Conservation (phyloP, 257 asterid genomes). For the Ocimum tenuiflorum region DNA sequence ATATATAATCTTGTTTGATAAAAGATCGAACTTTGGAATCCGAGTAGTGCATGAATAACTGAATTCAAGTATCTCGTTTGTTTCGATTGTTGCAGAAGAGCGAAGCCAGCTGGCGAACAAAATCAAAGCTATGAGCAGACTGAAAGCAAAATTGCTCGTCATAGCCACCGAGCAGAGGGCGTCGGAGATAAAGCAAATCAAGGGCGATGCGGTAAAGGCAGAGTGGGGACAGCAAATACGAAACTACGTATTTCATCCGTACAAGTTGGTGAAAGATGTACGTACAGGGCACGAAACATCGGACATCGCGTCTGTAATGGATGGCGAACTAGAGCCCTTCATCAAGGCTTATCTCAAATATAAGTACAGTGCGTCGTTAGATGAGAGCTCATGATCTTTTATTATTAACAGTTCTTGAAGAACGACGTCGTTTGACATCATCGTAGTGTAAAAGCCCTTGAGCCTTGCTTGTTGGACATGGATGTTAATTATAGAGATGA, state of each 20-base stretch:
- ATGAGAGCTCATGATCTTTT: too few species aligned
- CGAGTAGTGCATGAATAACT: too few species aligned
- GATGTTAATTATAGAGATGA: too few species aligned
- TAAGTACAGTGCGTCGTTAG: conserved; percentile 56
- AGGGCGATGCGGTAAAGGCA: conserved; percentile 86
- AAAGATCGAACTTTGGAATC: too few species aligned
- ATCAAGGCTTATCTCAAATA: conserved; percentile 75
- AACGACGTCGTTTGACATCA: too few species aligned
- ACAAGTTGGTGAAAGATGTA: conserved; percentile 88
- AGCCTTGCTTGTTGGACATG: too few species aligned
- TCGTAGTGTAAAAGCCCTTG: too few species aligned
- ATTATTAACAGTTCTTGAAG: too few species aligned
- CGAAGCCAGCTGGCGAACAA: conserved; percentile 81
- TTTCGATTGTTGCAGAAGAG: conserved; percentile 45
- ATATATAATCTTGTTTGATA: too few species aligned
- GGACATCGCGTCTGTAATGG: conserved; percentile 82
- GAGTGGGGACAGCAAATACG: conserved; percentile 99
- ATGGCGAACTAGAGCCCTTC: conserved; percentile 89
- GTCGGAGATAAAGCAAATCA: conserved; percentile 86
- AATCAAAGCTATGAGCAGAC: conserved; percentile 78
- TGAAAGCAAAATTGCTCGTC: conserved; percentile 79
- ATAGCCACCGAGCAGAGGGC: conserved; percentile 94
- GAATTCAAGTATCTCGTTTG: too few species aligned
- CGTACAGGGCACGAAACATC: conserved; percentile 77
- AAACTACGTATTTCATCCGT: conserved; percentile 90